Conservation (phyloP, 1,284 basidiomycete genomes). For the Sanguinoderma infundibulare region DNA sequence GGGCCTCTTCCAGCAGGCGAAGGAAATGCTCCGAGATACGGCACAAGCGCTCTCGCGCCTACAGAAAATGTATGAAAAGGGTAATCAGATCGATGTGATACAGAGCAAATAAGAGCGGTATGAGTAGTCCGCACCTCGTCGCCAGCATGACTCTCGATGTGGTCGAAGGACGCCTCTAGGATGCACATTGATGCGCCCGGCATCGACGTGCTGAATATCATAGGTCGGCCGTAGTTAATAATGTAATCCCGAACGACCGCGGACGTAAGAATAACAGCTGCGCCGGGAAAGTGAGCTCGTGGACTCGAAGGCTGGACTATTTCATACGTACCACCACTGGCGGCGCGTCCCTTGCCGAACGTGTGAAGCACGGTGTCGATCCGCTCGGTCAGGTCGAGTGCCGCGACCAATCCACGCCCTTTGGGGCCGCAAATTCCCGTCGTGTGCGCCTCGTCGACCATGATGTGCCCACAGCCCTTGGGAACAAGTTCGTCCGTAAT, state of each 20-base stretch:
- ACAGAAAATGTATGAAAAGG: not conserved
- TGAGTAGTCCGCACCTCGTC: constrained; percentile 9
- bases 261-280: constrained; percentile 79
- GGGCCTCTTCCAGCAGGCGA: constrained; percentile 7
- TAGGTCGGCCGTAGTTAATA: constrained; percentile 89
- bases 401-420: constrained; percentile 68
- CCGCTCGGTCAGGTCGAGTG: constrained; percentile 50
- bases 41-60: constrained; percentile 6
- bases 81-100: not conserved
- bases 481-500: constrained; percentile 45
- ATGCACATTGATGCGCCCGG: constrained; percentile 62
- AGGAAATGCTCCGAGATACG: constrained; percentile 15
- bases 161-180: constrained; percentile 21
- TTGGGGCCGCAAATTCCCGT: constrained; percentile 80
- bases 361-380: constrained; percentile 66
- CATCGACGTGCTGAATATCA: constrained; percentile 87
- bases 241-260: constrained; percentile 77
- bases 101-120: not conserved
- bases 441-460: constrained; percentile 89
- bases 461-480: constrained; percentile 57
- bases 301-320: not conserved
- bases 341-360: constrained; percentile 67
- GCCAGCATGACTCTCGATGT: constrained; percentile 15
- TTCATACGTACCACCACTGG: constrained; percentile 68
- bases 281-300: not conserved